Base-by-base conservation (phyloP, 2,329 filamentous ascomycete genomes). In the Madurella mycetomatis region DNA sequence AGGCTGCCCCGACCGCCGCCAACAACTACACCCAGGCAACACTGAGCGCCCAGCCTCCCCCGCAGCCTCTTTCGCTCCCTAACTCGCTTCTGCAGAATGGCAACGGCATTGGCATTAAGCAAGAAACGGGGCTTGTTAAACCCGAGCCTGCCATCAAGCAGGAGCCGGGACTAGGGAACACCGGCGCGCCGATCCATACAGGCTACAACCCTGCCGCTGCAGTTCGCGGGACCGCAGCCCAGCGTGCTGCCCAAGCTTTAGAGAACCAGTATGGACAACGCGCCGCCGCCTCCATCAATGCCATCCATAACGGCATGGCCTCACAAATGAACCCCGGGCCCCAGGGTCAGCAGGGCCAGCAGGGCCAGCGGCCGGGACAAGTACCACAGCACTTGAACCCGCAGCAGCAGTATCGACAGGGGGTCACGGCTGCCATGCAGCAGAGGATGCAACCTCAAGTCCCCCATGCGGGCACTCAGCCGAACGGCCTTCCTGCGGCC, bases 251-350 rank as follows among this genome's bases (percentile, higher is more conserved):
- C 18, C 74, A 78, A 58, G 77, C 83, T 58, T 69, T 86, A 2
- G 77, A 82, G 53, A 74, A 73, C 44, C 77, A 82, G 58, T 89
- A 83, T 63, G 86, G 86, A 4, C 73, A 76, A 17, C 76, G 83
- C 51, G 85, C 85, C n/a, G 80, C 79, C 32, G 82, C 81, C 15
- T 86, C 84, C 7, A 86, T 88, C 64, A 83, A 79, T 54, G 82
- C 84, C 44, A 78, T 87, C 50, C 81, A 80, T 59, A 72, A 73
- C 56, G 67, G 71, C 59, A 70, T 72, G 64, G 58, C 60, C 44
- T 40, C 49, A 7, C 55, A 56, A n/a, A 47, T 44, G 12, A 56
- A 56, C 31, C 48, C 47, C 5, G 30, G 16, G 18, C 18, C 9
- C 13, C 60, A 60, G 40, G 51, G 53, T 15, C 57, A 58, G 47